Percentiles rank a stretch among this genome's conserved stretches.
Conservation (phyloP, 1,284 basidiomycete genomes). For the Pseudozyma hubeiensis region DNA sequence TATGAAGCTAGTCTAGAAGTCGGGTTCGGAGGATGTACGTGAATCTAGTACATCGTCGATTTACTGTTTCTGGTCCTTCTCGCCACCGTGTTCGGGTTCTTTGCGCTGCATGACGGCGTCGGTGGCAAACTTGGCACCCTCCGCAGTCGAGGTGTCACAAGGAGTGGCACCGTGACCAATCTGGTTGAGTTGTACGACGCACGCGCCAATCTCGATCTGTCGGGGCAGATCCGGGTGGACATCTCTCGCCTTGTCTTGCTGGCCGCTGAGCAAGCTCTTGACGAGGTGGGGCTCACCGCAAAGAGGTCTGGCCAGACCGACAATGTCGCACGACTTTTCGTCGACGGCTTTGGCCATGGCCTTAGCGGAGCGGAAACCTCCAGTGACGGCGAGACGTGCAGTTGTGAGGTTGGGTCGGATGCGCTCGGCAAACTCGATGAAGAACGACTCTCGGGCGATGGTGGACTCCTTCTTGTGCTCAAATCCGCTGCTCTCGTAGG, state of each 20-base stretch:
- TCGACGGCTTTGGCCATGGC: slow-evolving; percentile 73
- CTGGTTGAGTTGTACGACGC: slow-evolving; percentile 45
- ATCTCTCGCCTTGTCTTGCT: slow-evolving; percentile 31
- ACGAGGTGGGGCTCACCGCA: slow-evolving; percentile 45
- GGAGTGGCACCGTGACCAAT: slow-evolving; percentile 27
- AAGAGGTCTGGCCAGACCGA: slow-evolving; percentile 43
- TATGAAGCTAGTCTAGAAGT: too few relatives aligned
- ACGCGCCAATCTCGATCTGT: slow-evolving; percentile 43
- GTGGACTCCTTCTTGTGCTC: slow-evolving; percentile 54
- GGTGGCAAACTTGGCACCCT: slow-evolving; percentile 50
- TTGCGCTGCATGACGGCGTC: slow-evolving; percentile 28
- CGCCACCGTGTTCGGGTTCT: slow-evolving; percentile 39
- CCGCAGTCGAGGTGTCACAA: slow-evolving; percentile 38
- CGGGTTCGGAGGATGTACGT: too few relatives aligned
- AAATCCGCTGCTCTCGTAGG: slow-evolving; percentile 82
- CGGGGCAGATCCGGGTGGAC: slow-evolving; percentile 37
- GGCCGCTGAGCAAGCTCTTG: slow-evolving; percentile 41
- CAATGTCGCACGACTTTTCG: slow-evolving; percentile 53
- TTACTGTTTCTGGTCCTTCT: slow-evolving; percentile 38
- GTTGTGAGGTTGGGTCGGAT: slow-evolving; percentile 47
- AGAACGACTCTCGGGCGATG: slow-evolving; percentile 71
- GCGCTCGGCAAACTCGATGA: slow-evolving; percentile 69
- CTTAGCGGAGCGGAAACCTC: slow-evolving; percentile 77
- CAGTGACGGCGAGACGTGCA: slow-evolving; percentile 80
- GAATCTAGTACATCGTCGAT: not conserved